Evolutionary conservation across 768 basidiomycete species (phyloP).

Genomic region (Pisolithus orientalis): DNA sequence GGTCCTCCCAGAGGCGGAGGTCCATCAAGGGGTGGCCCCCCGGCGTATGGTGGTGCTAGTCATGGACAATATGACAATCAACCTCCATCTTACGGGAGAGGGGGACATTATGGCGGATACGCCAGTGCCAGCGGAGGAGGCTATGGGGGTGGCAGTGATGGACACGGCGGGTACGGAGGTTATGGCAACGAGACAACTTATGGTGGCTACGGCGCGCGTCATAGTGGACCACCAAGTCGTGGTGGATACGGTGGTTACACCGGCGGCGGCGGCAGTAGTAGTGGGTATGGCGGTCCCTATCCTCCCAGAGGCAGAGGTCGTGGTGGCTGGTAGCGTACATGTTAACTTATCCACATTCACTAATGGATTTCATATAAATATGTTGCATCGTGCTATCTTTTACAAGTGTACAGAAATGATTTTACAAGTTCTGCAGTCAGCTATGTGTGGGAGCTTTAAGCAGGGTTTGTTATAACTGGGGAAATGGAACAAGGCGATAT

Average conservation of each 20-base stretch:
- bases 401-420: conserved; percentile 3
- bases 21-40: conserved; percentile 12
- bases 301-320: conserved; percentile 43
- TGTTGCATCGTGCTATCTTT: conserved; percentile 3
- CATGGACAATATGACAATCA: conserved; percentile 16
- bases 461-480: too few relatives aligned
- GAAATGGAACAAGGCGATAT: not conserved
- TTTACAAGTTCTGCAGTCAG: conserved; percentile 11
- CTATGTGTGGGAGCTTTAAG: not conserved
- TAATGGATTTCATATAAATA: conserved; percentile 5
- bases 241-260: conserved; percentile 30
- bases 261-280: conserved; percentile 35
- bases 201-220: conserved; percentile 8
- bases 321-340: conserved; percentile 31
- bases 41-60: conserved; percentile 15
- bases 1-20: not conserved
- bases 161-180: conserved; percentile 10
- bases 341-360: conserved; percentile 25
- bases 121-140: conserved; percentile 9
- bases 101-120: not conserved
- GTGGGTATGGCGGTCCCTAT: conserved; percentile 19
- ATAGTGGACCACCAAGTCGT: conserved; percentile 17
- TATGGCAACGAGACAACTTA: conserved; percentile 11
- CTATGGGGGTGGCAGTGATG: conserved; percentile 15
- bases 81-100: conserved; percentile 17